phyloP scores from a whole-genome alignment of 2,329 filamentous ascomycete genomes.

The Phialophora macrospora region DNA sequence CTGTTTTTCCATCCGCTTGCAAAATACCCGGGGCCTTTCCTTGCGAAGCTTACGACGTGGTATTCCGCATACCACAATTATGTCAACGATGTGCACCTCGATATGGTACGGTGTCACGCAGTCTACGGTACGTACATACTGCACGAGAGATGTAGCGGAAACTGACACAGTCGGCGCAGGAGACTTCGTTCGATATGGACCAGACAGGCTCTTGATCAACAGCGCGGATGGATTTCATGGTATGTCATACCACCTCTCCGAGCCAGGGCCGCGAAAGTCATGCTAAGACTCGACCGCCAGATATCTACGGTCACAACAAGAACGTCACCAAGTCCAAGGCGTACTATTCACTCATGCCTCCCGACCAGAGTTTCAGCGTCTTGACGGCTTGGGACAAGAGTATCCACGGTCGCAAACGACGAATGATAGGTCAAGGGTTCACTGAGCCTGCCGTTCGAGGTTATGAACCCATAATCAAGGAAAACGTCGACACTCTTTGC shows the following conservation, averaged over 20 bases:
- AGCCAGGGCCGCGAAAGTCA: background rate
- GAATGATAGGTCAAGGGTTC: conserved; percentile 6
- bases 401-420: conserved; percentile 1
- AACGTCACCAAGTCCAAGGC: conserved; percentile 12
- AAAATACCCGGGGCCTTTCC: conserved; percentile 8
- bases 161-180: background rate
- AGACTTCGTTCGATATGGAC: conserved; percentile 11
- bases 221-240: conserved; percentile 13
- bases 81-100: conserved; percentile 9
- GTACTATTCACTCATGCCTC: background rate
- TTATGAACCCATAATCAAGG: conserved; percentile 14
- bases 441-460: conserved; percentile 6
- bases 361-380: background rate
- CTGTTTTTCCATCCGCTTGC: conserved; percentile 12
- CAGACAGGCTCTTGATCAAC: conserved; percentile 6
- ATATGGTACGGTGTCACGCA: conserved; percentile 10
- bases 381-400: conserved; percentile 12
- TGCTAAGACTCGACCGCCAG: background rate
- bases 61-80: conserved; percentile 16
- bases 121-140: background rate
- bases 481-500: conserved; percentile 1
- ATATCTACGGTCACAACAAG: conserved; percentile 9
- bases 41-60: conserved; percentile 15
- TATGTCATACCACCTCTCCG: background rate
- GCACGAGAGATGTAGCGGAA: background rate